Evolutionary conservation across 2,329 filamentous ascomycete genomes (phyloP), one percentile per base, ranked within the genome.

Genomic region (Trichoderma sp.): DNA sequence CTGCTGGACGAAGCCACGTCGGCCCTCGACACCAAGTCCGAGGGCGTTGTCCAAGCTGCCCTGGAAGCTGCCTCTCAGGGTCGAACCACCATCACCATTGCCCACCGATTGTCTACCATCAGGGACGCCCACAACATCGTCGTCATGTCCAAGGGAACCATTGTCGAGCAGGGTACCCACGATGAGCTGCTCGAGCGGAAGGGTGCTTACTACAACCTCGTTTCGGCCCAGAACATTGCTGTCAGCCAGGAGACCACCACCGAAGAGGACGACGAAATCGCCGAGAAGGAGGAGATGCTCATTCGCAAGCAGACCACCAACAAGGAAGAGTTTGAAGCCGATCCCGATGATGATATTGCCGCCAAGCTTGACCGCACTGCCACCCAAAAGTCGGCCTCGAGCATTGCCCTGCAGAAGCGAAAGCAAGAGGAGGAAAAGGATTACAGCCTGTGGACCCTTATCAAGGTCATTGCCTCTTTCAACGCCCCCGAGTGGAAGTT

Each of bases 1-100:
- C 84, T 99, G 0, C 88, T 99, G 3, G 95, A 99, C 70, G 95
- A 99, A 77, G 95, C 95, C 5, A 99, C 95, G 0, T 95, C 91
- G 45, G 93, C 93, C 5, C 83, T 99, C 0, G 95, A 99, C 73
- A 97, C 94, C 21, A 94, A 95, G 74, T 96, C 92, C 0, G 95
- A 99, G 79, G 93, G 92, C 48, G 90, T 96, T 14, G 94, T 99
- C 1, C 95, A 98, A 76, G 92, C 92, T 55, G 95, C 95, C 24
- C 83, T 99, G 10, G 93, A 98, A 72, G 90, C 87, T 58, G 95
- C 94, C 26, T 85, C 93, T 1, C 84, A 90, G 68, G 94, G 93
- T 28, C 87, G 95, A 63, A 99, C 95, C 0, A 98, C 95, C 1
- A 97, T 98, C 71, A 92, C 93, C 6, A 98, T 99, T 76, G 95